Evolutionary conservation across 352 stramenopile genomes (phyloP).

Genomic region (Phytopythium oedochilum): DNA sequence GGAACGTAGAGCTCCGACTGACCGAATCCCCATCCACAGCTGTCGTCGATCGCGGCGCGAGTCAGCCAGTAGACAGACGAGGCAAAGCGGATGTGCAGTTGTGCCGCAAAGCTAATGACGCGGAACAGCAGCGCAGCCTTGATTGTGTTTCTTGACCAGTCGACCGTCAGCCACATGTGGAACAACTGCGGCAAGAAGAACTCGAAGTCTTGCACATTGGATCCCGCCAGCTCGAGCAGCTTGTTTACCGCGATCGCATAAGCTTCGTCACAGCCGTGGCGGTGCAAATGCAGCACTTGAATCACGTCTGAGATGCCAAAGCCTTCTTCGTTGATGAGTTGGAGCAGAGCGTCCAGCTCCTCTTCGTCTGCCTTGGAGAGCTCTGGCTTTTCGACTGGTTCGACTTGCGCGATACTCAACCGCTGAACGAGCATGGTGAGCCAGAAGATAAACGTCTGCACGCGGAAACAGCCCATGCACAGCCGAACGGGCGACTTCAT

Average conservation of each 20-base stretch:
- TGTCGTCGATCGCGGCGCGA: slow-evolving; percentile 70
- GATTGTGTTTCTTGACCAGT: slow-evolving; percentile 68
- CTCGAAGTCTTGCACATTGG: slow-evolving; percentile 75
- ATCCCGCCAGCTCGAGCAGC: slow-evolving; percentile 51
- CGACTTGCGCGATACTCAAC: slow-evolving; percentile 43
- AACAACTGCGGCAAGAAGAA: slow-evolving; percentile 84
- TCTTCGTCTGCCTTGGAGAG: slow-evolving; percentile 53
- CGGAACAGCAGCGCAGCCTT: slow-evolving; percentile 75
- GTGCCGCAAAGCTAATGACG: slow-evolving; percentile 63
- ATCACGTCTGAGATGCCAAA: slow-evolving; percentile 79
- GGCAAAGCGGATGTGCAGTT: slow-evolving; percentile 75
- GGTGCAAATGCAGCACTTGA: slow-evolving; percentile 77
- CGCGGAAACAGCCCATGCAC: slow-evolving; percentile 70
- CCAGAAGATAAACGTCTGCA: slow-evolving; percentile 62
- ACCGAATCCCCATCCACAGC: slow-evolving; percentile 74
- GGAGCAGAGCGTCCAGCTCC: slow-evolving; percentile 48
- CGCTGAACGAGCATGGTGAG: slow-evolving; percentile 67
- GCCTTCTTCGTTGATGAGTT: slow-evolving; percentile 40
- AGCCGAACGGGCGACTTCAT: slow-evolving; percentile 62
- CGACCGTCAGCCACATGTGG: slow-evolving; percentile 79
- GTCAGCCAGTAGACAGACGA: slow-evolving; percentile 80
- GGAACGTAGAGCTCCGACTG: slow-evolving; percentile 72
- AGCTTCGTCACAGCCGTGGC: slow-evolving; percentile 66
- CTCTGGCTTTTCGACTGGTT: slow-evolving; percentile 24
- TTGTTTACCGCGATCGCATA: slow-evolving; percentile 70